Evolutionary conservation across 192 early-diverging fungal genomes (phyloP).

Genomic region (Coemansia sp.): DNA sequence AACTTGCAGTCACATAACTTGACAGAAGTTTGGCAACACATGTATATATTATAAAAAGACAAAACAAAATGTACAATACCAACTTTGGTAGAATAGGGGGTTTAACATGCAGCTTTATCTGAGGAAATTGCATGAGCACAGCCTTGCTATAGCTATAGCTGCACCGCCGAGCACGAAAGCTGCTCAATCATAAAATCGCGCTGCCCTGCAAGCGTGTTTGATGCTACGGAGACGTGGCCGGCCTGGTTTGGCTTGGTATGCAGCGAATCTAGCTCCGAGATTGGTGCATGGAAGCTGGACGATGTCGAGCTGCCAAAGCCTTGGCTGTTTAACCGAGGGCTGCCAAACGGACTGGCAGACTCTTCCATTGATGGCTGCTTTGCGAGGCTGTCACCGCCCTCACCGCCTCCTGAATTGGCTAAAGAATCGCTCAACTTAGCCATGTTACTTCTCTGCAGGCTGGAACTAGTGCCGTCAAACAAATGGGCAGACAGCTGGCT

Average conservation of each 20-base stretch:
- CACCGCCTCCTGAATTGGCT: no score
- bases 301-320: background rate
- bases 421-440: no score
- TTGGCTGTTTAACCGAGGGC: background rate
- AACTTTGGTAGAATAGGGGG: no score
- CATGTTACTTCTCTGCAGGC: no score
- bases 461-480: no score
- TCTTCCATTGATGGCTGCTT: constrained; percentile 15
- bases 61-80: no score
- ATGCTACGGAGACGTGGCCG: constrained; percentile 31
- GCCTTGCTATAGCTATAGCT: constrained; percentile 5
- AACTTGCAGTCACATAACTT: background rate
- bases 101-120: no score
- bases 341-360: constrained; percentile 1
- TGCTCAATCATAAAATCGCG: constrained; percentile 48
- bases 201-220: constrained; percentile 17
- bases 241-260: constrained; percentile 6
- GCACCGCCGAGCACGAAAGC: constrained; percentile 10
- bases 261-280: constrained; percentile 3
- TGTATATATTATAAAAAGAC: no score
- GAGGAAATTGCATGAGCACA: no score
- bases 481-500: no score
- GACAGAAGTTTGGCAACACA: background rate
- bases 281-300: constrained; percentile 1
- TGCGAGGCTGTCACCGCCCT: no score